phyloP scores from a whole-genome alignment of 2,329 filamentous ascomycete species.

The Aspergillus sp. region DNA sequence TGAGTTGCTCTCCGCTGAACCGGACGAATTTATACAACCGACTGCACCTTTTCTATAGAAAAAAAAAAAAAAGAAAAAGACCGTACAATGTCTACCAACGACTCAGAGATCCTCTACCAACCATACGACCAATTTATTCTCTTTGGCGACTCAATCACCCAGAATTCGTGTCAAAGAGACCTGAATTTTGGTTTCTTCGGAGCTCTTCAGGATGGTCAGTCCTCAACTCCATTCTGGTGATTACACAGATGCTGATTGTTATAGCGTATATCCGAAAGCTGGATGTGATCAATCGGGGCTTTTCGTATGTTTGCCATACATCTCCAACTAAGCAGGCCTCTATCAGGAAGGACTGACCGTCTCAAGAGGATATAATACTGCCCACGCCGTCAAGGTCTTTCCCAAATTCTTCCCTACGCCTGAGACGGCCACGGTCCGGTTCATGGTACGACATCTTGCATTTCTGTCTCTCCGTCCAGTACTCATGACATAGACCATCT shows the following conservation, averaged over 20 bases:
- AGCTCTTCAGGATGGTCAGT: conserved; percentile 61
- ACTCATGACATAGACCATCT: conserved; percentile 52
- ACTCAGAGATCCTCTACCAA: conserved; percentile 10
- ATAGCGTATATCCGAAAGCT: conserved; percentile 67
- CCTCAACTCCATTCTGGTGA: neutral
- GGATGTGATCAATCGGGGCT: conserved; percentile 82
- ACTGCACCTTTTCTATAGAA: neutral
- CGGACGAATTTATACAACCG: too few relatives aligned
- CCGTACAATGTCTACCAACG: neutral
- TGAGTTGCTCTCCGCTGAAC: too few relatives aligned
- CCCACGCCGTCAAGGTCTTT: conserved; percentile 63
- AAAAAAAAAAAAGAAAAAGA: neutral
- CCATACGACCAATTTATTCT: conserved; percentile 70
- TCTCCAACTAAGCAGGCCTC: neutral
- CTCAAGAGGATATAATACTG: conserved; percentile 71
- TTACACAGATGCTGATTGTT: neutral
- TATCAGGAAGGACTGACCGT: conserved; percentile 6
- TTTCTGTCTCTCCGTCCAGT: neutral
- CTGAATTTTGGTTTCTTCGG: conserved; percentile 69
- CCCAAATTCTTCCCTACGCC: conserved; percentile 65
- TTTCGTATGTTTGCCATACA: conserved; percentile 45
- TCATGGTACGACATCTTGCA: conserved; percentile 32
- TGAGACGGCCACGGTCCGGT: conserved; percentile 41
- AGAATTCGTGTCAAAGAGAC: conserved; percentile 55
- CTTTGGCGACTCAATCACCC: conserved; percentile 84